Percentiles rank a stretch among this genome's conserved stretches.
These are phyloP conservation scores for Suhomyces sp. DNA, from an alignment of 805 yeast species.

Conservation along the genomic window DNA sequence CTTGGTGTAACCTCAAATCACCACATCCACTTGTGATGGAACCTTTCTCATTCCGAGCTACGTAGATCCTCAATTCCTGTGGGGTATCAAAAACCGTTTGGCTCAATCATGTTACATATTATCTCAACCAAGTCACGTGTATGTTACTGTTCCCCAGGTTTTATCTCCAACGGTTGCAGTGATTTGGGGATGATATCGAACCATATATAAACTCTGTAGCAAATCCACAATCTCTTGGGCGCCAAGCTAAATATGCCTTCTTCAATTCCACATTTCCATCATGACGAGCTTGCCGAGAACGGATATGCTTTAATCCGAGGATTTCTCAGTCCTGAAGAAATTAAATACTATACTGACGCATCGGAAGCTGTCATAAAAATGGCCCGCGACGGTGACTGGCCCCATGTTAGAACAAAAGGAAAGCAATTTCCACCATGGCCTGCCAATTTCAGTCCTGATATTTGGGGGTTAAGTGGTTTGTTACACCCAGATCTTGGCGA, in stretches of 20 bases:
- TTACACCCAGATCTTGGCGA: slow-evolving; percentile 46
- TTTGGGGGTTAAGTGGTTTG: slow-evolving; percentile 51
- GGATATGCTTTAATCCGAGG: slow-evolving; percentile 40
- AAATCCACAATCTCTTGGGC: not conserved
- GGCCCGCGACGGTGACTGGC: slow-evolving; percentile 50
- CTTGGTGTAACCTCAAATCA: no score
- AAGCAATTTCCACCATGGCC: slow-evolving; percentile 63
- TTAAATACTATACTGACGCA: slow-evolving; percentile 33
- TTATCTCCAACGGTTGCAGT: not conserved
- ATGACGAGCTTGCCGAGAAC: slow-evolving; percentile 32
- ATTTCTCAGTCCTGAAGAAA: slow-evolving; percentile 41
- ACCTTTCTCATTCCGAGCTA: not conserved
- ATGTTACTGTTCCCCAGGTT: not conserved
- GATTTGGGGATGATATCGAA: not conserved
- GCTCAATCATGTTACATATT: not conserved
- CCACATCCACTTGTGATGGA: no score
- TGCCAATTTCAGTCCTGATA: slow-evolving; percentile 46
- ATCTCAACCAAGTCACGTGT: not conserved
- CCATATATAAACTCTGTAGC: not conserved
- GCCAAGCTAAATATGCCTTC: slow-evolving; percentile 5
- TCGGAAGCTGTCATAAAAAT: slow-evolving; percentile 36
- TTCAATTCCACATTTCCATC: slow-evolving; percentile 22
- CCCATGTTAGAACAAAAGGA: slow-evolving; percentile 47
- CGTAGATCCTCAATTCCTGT: not conserved
- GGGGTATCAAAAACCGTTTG: no score